phyloP scores from a whole-genome alignment of 768 basidiomycete genomes.

The Pulveroboletus ravenelii region DNA sequence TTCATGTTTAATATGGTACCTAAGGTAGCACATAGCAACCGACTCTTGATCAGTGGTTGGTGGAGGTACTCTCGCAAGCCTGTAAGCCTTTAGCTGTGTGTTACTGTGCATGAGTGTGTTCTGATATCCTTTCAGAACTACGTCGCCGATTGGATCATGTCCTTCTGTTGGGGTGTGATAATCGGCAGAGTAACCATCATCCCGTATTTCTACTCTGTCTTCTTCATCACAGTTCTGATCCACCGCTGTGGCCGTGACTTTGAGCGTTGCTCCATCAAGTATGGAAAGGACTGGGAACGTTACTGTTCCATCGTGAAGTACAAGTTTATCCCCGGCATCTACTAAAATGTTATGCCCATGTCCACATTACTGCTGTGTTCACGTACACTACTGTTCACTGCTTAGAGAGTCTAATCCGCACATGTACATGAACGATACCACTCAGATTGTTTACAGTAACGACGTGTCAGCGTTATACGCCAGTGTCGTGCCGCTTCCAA shows the following conservation, averaged over 20 bases:
- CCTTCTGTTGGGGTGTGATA: conserved; percentile 78
- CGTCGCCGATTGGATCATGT: conserved; percentile 87
- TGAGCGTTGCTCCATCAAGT: conserved; percentile 88
- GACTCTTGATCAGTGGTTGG: conserved; percentile 88
- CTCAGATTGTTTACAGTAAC: background rate
- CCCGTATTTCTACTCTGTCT: conserved; percentile 94
- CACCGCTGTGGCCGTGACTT: conserved; percentile 94
- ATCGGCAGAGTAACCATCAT: conserved; percentile 75
- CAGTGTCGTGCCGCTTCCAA: conserved; percentile 2
- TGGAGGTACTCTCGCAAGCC: conserved; percentile 95
- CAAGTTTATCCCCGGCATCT: conserved; percentile 86
- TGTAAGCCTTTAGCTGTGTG: conserved; percentile 38
- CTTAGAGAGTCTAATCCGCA: background rate
- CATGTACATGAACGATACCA: background rate
- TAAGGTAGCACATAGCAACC: conserved; percentile 53
- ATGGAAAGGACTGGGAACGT: conserved; percentile 91
- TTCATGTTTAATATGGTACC: background rate
- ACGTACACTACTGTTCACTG: background rate
- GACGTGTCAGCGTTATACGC: conserved; percentile 8
- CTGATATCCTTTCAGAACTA: conserved; percentile 60
- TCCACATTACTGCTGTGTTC: conserved; percentile 7
- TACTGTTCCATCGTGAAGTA: conserved; percentile 86
- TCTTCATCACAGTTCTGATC: conserved; percentile 90
- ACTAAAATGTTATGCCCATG: conserved; percentile 40
- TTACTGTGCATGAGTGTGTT: background rate